A percentile compares a stretch with the other conserved stretches of the same genome.
Conservation (phyloP, 1,139 yeast species). For the Suhomyces bokatorum region DNA sequence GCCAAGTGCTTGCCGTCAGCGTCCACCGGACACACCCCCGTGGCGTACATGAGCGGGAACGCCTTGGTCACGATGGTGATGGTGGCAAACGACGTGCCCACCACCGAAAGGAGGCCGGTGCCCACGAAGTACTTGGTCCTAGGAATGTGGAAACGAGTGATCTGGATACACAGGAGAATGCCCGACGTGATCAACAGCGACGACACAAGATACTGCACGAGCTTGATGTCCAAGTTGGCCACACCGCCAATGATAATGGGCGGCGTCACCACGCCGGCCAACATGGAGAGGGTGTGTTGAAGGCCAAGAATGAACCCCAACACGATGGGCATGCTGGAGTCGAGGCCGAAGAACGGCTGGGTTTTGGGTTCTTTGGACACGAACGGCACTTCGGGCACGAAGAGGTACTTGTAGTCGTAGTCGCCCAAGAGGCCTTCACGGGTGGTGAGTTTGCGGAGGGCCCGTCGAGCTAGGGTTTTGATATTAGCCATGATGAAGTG, state of each 20-base stretch:
- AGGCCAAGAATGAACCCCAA: slow-evolving; percentile 77
- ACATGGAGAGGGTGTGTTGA: slow-evolving; percentile 86
- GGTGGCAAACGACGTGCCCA: slow-evolving; percentile 88
- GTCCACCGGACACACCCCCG: slow-evolving; percentile 65
- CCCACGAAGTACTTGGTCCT: slow-evolving; percentile 77
- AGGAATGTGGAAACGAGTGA: slow-evolving; percentile 74
- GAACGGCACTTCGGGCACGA: slow-evolving; percentile 78
- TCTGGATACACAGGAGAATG: slow-evolving; percentile 69
- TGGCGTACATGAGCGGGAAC: slow-evolving; percentile 74
- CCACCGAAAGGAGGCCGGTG: slow-evolving; percentile 83
- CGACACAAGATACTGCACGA: slow-evolving; percentile 72
- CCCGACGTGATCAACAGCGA: slow-evolving; percentile 78
- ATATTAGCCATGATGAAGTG: slow-evolving; percentile 9
- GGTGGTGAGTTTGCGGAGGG: slow-evolving; percentile 56
- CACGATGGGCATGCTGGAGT: slow-evolving; percentile 75
- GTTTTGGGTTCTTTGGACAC: slow-evolving; percentile 48
- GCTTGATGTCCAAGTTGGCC: slow-evolving; percentile 54
- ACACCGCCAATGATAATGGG: slow-evolving; percentile 66
- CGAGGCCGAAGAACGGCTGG: slow-evolving; percentile 79
- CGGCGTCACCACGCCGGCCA: slow-evolving; percentile 90
- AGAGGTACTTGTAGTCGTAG: slow-evolving; percentile 75
- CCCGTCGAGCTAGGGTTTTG: slow-evolving; percentile 23
- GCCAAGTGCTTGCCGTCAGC: slow-evolving; percentile 66
- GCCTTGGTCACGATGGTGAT: slow-evolving; percentile 76
- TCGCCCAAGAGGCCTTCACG: slow-evolving; percentile 79